Percentiles rank a stretch among this genome's conserved stretches.
Conservation (phyloP, 2,329 filamentous ascomycete species). For the Lomentospora prolificans region DNA sequence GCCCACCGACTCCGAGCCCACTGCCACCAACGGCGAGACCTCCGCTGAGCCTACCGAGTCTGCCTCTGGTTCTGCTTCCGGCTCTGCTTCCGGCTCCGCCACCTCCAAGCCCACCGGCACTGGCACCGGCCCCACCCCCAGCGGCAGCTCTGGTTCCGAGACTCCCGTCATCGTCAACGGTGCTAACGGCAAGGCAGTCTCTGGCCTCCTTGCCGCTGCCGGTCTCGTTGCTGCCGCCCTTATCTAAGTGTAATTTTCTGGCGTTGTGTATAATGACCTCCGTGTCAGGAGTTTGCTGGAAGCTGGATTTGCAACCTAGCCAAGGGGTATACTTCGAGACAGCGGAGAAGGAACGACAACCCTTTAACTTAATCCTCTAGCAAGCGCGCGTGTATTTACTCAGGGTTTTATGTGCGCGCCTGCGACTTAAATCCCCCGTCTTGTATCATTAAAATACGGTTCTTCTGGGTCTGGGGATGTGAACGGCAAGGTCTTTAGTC, state of each 20-base stretch:
- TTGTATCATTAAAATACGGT: neutral
- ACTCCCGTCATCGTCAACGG: constrained; percentile 5
- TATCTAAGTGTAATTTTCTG: neutral
- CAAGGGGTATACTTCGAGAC: no score
- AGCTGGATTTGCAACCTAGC: no score
- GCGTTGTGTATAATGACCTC: neutral
- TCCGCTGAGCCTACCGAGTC: neutral
- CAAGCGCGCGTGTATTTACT: no score
- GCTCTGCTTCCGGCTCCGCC: neutral
- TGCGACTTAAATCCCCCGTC: neutral
- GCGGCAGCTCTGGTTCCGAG: neutral
- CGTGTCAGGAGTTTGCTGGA: no score
- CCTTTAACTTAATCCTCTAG: neutral
- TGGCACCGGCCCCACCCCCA: neutral
- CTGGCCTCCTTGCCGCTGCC: constrained; percentile 1
- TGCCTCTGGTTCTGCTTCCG: neutral
- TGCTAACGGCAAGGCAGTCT: constrained; percentile 3
- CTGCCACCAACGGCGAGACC: neutral
- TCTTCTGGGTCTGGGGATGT: neutral
- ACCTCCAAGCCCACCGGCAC: neutral
- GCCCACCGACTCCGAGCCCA: constrained; percentile 2
- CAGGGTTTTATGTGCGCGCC: neutral
- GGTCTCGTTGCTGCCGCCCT: constrained; percentile 5
- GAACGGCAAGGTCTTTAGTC: neutral
- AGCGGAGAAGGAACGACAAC: no score